Percentiles rank a stretch among this genome's conserved stretches.
Evolutionary conservation across 2,329 filamentous ascomycete species (phyloP).

Genomic region (Xylaria sp.): DNA sequence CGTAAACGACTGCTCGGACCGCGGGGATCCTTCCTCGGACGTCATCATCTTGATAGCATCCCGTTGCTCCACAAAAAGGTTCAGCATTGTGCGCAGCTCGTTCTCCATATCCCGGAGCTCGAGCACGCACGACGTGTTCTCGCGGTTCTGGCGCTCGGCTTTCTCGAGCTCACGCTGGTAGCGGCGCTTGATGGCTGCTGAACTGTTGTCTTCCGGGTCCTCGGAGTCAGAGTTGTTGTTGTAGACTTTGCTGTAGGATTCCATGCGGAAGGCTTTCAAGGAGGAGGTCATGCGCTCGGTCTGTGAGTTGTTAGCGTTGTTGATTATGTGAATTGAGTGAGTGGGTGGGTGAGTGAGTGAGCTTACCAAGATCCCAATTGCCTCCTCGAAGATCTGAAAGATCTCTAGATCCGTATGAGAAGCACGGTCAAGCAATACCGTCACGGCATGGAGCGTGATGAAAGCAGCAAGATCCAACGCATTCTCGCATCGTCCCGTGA

Average conservation of each 20-base stretch:
- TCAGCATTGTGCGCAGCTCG: slow-evolving; percentile 52
- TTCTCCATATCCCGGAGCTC: slow-evolving; percentile 62
- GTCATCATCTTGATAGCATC: slow-evolving; percentile 45
- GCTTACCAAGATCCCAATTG: slow-evolving; percentile 55
- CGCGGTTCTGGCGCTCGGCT: slow-evolving; percentile 53
- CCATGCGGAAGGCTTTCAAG: slow-evolving; percentile 56
- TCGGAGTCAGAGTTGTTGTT: slow-evolving; percentile 37
- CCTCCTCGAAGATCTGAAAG: slow-evolving; percentile 61
- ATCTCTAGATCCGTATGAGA: slow-evolving; percentile 58
- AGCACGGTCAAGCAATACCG: slow-evolving; percentile 54
- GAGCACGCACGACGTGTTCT: slow-evolving; percentile 57
- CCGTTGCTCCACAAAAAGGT: slow-evolving; percentile 54
- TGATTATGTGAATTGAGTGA: background rate
- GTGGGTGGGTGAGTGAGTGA: background rate
- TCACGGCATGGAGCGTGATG: slow-evolving; percentile 57
- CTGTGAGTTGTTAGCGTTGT: slow-evolving; percentile 31
- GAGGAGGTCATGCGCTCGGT: slow-evolving; percentile 58
- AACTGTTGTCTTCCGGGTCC: slow-evolving; percentile 38
- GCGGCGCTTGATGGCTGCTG: slow-evolving; percentile 40
- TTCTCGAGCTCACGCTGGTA: slow-evolving; percentile 37
- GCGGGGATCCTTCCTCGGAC: slow-evolving; percentile 30
- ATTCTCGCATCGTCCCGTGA: slow-evolving; percentile 57
- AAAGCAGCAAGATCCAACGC: slow-evolving; percentile 57
- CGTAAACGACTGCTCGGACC: slow-evolving; percentile 37
- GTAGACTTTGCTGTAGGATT: slow-evolving; percentile 46